Base-by-base conservation (phyloP, 495 filamentous ascomycete species). In the Talaromyces adpressus region DNA sequence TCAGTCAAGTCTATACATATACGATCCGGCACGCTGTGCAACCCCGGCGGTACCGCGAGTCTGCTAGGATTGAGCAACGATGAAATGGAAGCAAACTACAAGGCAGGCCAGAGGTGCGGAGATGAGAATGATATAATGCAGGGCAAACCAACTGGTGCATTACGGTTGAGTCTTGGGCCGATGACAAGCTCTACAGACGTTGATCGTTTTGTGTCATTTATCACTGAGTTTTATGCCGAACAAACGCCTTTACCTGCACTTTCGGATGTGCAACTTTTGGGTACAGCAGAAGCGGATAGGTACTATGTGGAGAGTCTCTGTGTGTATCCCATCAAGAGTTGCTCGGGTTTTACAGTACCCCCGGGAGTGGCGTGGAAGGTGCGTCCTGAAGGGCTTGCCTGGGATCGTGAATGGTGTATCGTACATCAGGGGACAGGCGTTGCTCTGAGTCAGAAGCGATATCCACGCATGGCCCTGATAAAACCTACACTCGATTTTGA, bases 331-430 rank as follows among this genome's bases (percentile, higher is more conserved):
- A 93, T 97, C 73, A 96, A 96, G 75, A 91, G 88, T 69, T 97
- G 93, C 69, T 89, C 83, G 7, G 88, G 88, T 7, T 93, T 87
- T 67, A 80, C 78, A n/a, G 82, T 97, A 45, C 87, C 91, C 0
- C 64, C 77, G 1, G 84, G 76, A 7, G 74, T 74, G 23, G 69
- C 78, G 20, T 97, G 93, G 93, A 86, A 91, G 69, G 82, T 96
- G 27, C 83, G 80, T 56, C 75, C 78, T 16, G 89, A 95, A 73
- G 93, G 93, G 0, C 76, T 97, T 6, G 89, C 87, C 18, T 96
- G 92, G 92, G 93, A 97, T 72, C 78, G 92, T 58, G 93, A 97
- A 74, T 97, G 93, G 93, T 96, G 91, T 70, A 74, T 97, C 16
- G 82, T 97, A 16, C 91, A 96, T 70, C 85, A 87, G 68, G 89